Base-by-base conservation (phyloP, 441 rosid genomes). In the Erysimum cheiri region DNA sequence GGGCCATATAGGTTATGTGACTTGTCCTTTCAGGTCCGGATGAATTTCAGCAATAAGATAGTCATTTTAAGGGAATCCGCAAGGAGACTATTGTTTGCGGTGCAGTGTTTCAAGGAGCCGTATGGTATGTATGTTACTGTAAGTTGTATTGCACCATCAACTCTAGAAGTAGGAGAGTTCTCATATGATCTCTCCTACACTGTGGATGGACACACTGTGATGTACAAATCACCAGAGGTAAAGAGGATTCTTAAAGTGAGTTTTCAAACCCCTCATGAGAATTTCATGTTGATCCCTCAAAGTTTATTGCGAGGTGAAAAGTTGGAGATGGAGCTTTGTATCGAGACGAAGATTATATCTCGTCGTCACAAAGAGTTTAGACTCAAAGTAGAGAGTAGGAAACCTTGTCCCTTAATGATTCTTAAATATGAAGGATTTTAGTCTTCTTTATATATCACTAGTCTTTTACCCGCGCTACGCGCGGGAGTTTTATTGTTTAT, bases 171-270 rank as follows among this genome's bases (percentile, higher is more conserved):
- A 3, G 48, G n/a, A 8, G 14, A 39, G 6, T 13, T 22, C 14
- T 4, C 47, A 5, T 59, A 59, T 28, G 2, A 9, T 39, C 19
- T 59, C 49, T 12, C 8, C 12, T 24, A 59, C 48, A 12, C 64
- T 7, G 13, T 40, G 33, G 48, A 59, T 40, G 49, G 48, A 7
- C 64, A 59, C 22, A 39, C 19, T 40, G 3, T 24, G 10, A 26
- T 12, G 24, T 59, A 59, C 15, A 14, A 39, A 2, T 59, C 49
- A 8, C 49, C 12, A 59, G 35, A 59, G 1, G 64, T 59, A 1
- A 39, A 59, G 64, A 59, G 4, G 22, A 48, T 24, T 59, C 48
- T 39, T 39, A 7, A 39, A 59, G 64, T 39, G 12, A 58, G 63
- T 40, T 39, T 9, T 37, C 19, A 58, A 58, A 22, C 15, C 31